These are phyloP conservation scores for Penicillium maclennaniae DNA, from an alignment of 495 filamentous ascomycete genomes.

Conservation along the genomic window DNA sequence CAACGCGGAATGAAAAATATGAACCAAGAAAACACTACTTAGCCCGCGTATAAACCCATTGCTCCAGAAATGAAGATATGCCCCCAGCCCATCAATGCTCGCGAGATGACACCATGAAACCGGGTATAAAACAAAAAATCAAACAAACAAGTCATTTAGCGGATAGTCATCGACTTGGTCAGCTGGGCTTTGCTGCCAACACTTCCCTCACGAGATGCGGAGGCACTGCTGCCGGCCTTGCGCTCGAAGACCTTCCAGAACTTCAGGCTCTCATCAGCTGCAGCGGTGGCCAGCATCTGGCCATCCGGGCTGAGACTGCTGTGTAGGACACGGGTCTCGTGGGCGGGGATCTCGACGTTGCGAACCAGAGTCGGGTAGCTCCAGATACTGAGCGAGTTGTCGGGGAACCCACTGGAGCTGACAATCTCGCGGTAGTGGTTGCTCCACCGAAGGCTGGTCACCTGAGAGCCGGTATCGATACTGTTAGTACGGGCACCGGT, in stretches of 20 bases:
- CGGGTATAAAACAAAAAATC: slow-evolving; percentile 14
- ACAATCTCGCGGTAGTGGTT: slow-evolving; percentile 97
- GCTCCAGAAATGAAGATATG: slow-evolving; percentile 14
- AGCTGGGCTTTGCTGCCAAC: slow-evolving; percentile 66
- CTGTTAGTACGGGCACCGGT: slow-evolving; percentile 96
- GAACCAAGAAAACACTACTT: slow-evolving; percentile 10
- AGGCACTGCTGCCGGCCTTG: slow-evolving; percentile 68
- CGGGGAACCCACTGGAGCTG: slow-evolving; percentile 94
- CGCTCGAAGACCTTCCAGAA: slow-evolving; percentile 99
- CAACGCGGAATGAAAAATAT: slow-evolving; percentile 10
- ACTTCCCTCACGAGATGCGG: slow-evolving; percentile 52
- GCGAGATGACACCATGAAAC: slow-evolving; percentile 19
- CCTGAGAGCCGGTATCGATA: slow-evolving; percentile 96
- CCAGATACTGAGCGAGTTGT: slow-evolving; percentile 98
- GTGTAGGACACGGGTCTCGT: slow-evolving; percentile 94
- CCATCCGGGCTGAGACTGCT: slow-evolving; percentile 93
- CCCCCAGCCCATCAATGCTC: slow-evolving; percentile 28
- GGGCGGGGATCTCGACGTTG: slow-evolving; percentile 97
- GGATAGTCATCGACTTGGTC: slow-evolving; percentile 96
- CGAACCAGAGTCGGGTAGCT: slow-evolving; percentile 94
- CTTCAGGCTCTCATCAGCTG: slow-evolving; percentile 94
- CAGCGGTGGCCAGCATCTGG: slow-evolving; percentile 93
- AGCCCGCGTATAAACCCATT: slow-evolving; percentile 10
- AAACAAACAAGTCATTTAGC: slow-evolving; percentile 49
- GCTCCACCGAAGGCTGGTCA: slow-evolving; percentile 93